Base-by-base conservation (phyloP, 495 filamentous ascomycete genomes). In the Trichoderma asperelloides region DNA sequence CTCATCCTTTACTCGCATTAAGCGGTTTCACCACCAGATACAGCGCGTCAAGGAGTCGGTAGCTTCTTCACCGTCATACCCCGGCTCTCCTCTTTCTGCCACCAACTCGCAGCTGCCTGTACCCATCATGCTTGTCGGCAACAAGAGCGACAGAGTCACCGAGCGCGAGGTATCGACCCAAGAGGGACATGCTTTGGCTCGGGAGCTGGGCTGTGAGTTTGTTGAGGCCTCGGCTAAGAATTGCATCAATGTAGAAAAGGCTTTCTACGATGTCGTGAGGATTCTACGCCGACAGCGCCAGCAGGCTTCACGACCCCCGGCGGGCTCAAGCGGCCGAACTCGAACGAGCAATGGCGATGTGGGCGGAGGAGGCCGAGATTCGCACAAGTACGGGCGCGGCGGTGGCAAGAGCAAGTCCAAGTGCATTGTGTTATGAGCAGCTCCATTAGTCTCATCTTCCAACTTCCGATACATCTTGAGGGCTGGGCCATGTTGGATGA, bases 201-300 rank as follows among this genome's bases (percentile, higher is more conserved):
- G 92, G 73, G 91, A 97, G 73, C 82, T 98, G 43, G 91, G 91
- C 64, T 98, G 95, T 77, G 95, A 98, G 68, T 98, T 98, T 72
- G 93, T 98, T 67, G 95, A 98, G 77, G 95, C 95, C 6, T 97
- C 94, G 16, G 95, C 95, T n/a, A 97, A 98, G 81, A 97, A 96
- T 74, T 97, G 95, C 81, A 91, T 97, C 80, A 98, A 98, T 73
- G 95, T 98, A 30, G 95, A 98, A 74, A 96, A 94, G 81, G 96
- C 95, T 2, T 98, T 98, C 75, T 97, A 96, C 78, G 95, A 98
- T 71, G 96, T 98, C 15, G 95, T 98, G 27, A 84, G 96, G 67
- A 89, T 93, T 72, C 80, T 98, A 66, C 87, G 94, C 68, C 85
- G 88, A 68, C 93, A 97, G 76, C 86, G 90, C 70, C 87, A 91